phyloP scores from a whole-genome alignment of 1,284 basidiomycete species.

The Fistulinella cinereoalba region DNA sequence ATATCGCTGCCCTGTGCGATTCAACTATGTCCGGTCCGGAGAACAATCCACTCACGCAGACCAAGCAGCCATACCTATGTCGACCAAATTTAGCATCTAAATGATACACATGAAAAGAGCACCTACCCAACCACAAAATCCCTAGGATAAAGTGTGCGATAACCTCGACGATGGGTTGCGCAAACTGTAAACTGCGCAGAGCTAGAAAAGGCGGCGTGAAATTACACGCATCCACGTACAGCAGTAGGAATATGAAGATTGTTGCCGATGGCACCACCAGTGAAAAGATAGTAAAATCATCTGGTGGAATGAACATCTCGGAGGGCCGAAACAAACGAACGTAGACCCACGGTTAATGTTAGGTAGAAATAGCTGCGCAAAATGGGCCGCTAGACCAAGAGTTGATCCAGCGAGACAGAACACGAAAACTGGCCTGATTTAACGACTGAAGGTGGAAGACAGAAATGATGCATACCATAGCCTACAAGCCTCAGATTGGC shows the following conservation, averaged over 20 bases:
- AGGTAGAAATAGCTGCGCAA: constrained; percentile 64
- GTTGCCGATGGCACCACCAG: constrained; percentile 62
- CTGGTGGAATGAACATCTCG: constrained; percentile 34
- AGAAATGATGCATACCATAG: constrained; percentile 41
- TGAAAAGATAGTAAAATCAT: constrained; percentile 65
- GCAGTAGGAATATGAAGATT: constrained; percentile 54
- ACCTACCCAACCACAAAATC: constrained; percentile 66
- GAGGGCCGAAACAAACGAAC: constrained; percentile 1
- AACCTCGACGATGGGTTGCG: constrained; percentile 62
- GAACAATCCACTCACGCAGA: constrained; percentile 48
- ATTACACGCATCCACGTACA: constrained; percentile 38
- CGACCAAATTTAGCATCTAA: constrained; percentile 5
- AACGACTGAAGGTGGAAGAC: constrained; percentile 1
- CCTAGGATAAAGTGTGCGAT: constrained; percentile 52
- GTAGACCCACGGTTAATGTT: constrained; percentile 53
- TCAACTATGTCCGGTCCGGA: neutral
- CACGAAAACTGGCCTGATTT: constrained; percentile 45
- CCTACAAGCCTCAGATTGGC: constrained; percentile 48
- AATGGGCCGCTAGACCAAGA: constrained; percentile 63
- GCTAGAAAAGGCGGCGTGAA: neutral
- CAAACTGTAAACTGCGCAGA: constrained; percentile 57
- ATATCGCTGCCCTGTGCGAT: constrained; percentile 52
- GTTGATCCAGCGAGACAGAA: constrained; percentile 62
- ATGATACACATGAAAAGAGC: neutral
- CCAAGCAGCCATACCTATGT: constrained; percentile 70